Conservation (phyloP, 2,329 filamentous ascomycete species). For the Xylogone sp. region DNA sequence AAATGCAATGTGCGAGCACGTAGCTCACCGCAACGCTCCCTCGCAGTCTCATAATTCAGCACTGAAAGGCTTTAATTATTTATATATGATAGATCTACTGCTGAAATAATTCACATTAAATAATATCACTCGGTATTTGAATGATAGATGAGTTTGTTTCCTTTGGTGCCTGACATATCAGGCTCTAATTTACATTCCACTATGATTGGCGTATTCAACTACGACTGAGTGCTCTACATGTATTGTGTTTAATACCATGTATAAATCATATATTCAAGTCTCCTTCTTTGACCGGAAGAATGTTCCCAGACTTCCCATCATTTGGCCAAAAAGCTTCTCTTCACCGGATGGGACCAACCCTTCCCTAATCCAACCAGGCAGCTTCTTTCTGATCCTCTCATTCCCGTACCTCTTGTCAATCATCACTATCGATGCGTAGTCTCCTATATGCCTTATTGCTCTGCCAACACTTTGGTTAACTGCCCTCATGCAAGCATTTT, state of each 20-base stretch:
- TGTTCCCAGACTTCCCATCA: conserved; percentile 53
- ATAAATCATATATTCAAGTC: background rate
- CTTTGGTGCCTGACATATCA: no score
- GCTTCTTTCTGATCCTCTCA: conserved; percentile 68
- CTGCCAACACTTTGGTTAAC: conserved; percentile 96
- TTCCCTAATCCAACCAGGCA: conserved; percentile 84
- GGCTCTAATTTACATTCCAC: no score
- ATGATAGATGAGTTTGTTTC: no score
- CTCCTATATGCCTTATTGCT: conserved; percentile 80
- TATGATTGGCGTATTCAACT: no score
- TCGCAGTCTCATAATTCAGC: no score
- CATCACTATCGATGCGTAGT: conserved; percentile 89
- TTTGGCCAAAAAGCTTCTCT: conserved; percentile 47
- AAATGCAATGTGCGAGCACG: no score
- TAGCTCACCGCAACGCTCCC: background rate
- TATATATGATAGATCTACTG: no score
- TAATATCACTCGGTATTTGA: no score
- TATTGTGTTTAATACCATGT: no score
- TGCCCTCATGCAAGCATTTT: conserved; percentile 93
- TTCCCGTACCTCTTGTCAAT: conserved; percentile 77
- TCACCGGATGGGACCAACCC: conserved; percentile 55
- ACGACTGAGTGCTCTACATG: no score
- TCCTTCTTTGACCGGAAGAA: conserved; percentile 55
- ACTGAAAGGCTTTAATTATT: no score
- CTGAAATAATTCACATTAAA: no score